A percentile compares a stretch with the other conserved stretches of the same genome.
Conservation (phyloP, 2,329 filamentous ascomycete genomes). For the Aureobasidium sp. region DNA sequence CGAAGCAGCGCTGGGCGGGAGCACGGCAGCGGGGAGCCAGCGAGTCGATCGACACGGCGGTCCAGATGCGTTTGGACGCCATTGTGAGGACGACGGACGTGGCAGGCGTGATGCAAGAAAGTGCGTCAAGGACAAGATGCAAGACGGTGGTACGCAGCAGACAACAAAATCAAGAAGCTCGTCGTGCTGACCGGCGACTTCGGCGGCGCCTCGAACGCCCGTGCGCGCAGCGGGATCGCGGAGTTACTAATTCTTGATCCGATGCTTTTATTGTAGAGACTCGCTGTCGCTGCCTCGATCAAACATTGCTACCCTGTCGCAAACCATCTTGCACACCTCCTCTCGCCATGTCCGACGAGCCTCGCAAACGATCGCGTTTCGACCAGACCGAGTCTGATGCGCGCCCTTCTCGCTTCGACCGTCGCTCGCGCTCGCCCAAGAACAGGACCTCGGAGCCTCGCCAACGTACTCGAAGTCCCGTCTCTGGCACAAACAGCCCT, state of each 20-base stretch:
- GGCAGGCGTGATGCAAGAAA: not conserved
- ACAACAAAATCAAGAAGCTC: constrained; percentile 1
- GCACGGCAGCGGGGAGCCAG: constrained; percentile 5
- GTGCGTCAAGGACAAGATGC: not conserved
- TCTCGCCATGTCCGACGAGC: constrained; percentile 64
- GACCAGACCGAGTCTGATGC: constrained; percentile 78
- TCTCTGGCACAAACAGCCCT: constrained; percentile 45
- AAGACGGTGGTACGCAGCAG: not conserved
- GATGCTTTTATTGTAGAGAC: not conserved
- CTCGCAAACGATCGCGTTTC: constrained; percentile 86
- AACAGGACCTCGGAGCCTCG: constrained; percentile 56
- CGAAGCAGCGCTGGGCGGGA: not conserved
- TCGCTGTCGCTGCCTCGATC: not conserved
- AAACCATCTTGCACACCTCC: not conserved
- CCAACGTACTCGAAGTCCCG: constrained; percentile 71
- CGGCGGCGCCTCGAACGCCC: not conserved
- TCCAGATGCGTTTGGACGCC: constrained; percentile 29
- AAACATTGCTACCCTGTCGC: constrained; percentile 11
- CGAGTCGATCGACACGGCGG: constrained; percentile 16
- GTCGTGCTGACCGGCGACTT: not conserved
- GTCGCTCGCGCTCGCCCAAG: constrained; percentile 77
- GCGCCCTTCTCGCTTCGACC: constrained; percentile 72
- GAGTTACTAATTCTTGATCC: not conserved
- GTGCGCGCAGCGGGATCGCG: not conserved
- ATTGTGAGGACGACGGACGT: constrained; percentile 20